Evolutionary conservation across 306 rosid species (phyloP), one percentile per base, ranked within the genome.

Genomic region (Quercus bicolor): DNA sequence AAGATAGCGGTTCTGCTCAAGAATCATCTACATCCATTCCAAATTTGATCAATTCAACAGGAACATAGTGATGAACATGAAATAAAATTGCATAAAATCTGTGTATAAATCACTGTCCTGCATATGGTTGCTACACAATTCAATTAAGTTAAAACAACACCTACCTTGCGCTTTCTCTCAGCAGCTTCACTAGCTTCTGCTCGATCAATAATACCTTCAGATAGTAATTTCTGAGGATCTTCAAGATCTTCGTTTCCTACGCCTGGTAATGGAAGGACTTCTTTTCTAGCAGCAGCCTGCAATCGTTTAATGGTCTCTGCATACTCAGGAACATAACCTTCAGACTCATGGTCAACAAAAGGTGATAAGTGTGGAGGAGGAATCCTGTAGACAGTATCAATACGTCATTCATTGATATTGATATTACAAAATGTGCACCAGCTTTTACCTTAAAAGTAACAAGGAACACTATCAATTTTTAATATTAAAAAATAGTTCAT

Each of bases 281-380:
- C 96, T 78, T 78, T 86, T 83, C 80, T 82, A 43, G 90, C 88
- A 79, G 89, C 94, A 80, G 90, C 88, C 79, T 91, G 90, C 90
- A 85, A 84, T 53, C 87, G 82, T 69, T 90, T 84, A 16, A 95
- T 91, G 73, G 94, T 91, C 88, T 86, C 88, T 1, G 99, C 99
- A 79, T 95, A 93, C 37, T 95, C 99, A 2, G 99, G 99, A 77
- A 93, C 90, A 73, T 95, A 89, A 2, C 92, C 98, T 85, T 90
- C 94, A 12, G 87, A 92, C 18, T 91, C 95, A 28, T 90, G 83
- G 85, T 93, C 86, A 73, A 95, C 87, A 72, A 95, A 95, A 55
- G 99, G 99, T 9, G 99, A 95, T 88, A 95, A 83, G 81, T 93
- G 97, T 9, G 98, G 97, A 15, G 97, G 99, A 75, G 92, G 97